Evolutionary conservation across 495 filamentous ascomycete species (phyloP), one percentile per base, ranked within the genome.

Genomic region (Penicillium psychrofluorescens): DNA sequence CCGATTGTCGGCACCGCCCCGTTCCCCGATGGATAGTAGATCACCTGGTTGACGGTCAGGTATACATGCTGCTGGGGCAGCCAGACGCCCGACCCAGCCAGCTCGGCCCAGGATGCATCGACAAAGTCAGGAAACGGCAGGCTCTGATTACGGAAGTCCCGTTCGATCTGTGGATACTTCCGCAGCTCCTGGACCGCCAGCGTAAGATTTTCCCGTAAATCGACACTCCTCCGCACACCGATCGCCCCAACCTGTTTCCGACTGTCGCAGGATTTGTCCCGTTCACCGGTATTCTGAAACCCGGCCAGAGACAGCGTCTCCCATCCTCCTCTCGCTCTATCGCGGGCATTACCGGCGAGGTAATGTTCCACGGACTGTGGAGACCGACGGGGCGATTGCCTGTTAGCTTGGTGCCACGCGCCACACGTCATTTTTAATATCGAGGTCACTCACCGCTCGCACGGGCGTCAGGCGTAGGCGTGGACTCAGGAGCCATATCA

Each of bases 361-460:
- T 39, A 38, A 8, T 36, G 27, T n/a, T 39, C 29, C 5, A 45
- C 31, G 4, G 44, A 35, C 7, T 22, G 37, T 36, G 9, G 37
- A 8, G 41, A 29, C 37, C 45, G 22, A 3, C 4, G 22, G 35
- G 48, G 48, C 37, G 41, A 35, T 40, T 29, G 43, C 35, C 22
- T 27, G 43, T 41, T 43, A 34, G 38, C 10, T 22, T 22, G 22
- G 22, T 22, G 22, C 22, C 22, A 22, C 22, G 22, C 22, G 22
- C 22, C 4, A 34, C 32, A 55, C 52, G 52, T 55, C 52, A 55
- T 55, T 34, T 41, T 46, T 51, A 43, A 51, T 51, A 44, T 41
- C 32, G 32, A 22, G 22, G 22, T 6, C 22, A 22, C 40, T 13
- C 30, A 36, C 39, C 34, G 22, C 22, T 22, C 35, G 34, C 10